Conservation (phyloP, 1,139 yeast species). For the Casaregolazyma suthepensis region DNA sequence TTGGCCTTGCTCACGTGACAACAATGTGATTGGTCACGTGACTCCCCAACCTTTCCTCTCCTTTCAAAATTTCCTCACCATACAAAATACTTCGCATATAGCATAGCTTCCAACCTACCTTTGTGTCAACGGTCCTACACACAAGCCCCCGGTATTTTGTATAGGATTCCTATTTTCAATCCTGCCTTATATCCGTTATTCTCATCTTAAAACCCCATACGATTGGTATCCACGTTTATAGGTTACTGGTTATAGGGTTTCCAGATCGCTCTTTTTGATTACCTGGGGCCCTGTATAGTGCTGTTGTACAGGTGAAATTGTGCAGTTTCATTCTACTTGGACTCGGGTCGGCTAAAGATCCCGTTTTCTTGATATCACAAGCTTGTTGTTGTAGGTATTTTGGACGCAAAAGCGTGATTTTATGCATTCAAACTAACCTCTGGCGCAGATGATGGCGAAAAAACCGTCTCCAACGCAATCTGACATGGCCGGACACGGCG, state of each 20-base stretch:
- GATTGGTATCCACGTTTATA: background rate
- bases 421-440: background rate
- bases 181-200: background rate
- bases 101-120: background rate
- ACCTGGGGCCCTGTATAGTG: background rate
- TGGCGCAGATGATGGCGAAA: background rate
- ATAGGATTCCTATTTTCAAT: background rate
- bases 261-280: background rate
- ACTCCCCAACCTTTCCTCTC: background rate
- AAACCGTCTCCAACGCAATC: background rate
- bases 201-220: background rate
- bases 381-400: background rate
- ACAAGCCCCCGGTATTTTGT: background rate
- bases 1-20: constrained; percentile 41
- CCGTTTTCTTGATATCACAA: background rate
- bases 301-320: background rate
- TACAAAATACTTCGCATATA: background rate
- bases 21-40: constrained; percentile 19
- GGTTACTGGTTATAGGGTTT: background rate
- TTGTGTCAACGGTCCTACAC: background rate
- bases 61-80: background rate
- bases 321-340: background rate
- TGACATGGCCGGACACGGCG: background rate
- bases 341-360: background rate
- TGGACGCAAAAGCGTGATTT: background rate